Evolutionary conservation across 108 stramenopile genomes (phyloP).

Genomic region (Schizochytrium sp.): DNA sequence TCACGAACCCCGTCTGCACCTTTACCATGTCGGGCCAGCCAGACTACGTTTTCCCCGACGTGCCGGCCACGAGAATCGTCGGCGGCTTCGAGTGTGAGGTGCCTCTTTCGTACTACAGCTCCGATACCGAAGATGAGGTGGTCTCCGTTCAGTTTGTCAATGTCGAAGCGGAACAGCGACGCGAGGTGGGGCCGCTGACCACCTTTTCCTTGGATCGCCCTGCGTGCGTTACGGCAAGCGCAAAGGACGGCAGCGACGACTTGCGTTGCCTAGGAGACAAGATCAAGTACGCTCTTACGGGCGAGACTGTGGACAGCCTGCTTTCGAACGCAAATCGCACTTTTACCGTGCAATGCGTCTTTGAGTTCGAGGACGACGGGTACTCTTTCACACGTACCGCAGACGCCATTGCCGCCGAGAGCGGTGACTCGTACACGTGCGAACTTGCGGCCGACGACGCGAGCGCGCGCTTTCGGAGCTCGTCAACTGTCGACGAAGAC

Average conservation of each 20-base stretch:
- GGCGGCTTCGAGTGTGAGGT: not conserved
- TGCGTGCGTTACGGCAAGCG: not conserved
- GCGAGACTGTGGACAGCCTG: not conserved
- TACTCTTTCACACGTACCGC: not conserved
- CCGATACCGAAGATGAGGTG: not conserved
- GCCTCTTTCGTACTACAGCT: not conserved
- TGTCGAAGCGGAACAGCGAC: not conserved
- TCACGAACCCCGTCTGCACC: not conserved
- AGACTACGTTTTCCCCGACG: not conserved
- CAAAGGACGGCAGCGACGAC: not conserved
- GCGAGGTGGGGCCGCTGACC: not conserved
- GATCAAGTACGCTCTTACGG: not conserved
- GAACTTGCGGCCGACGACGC: too few relatives aligned
- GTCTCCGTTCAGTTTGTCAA: not conserved
- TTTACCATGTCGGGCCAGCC: not conserved
- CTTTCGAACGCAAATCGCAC: not conserved
- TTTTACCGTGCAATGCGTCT: not conserved
- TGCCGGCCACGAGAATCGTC: not conserved
- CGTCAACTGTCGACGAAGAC: too few relatives aligned
- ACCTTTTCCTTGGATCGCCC: not conserved
- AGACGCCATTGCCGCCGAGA: too few relatives aligned
- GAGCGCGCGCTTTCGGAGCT: too few relatives aligned
- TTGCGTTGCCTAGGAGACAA: not conserved
- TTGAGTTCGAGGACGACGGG: not conserved
- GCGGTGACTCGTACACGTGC: too few relatives aligned